phyloP scores from a whole-genome alignment of 257 asterid species.

The Salvia hispanica region DNA sequence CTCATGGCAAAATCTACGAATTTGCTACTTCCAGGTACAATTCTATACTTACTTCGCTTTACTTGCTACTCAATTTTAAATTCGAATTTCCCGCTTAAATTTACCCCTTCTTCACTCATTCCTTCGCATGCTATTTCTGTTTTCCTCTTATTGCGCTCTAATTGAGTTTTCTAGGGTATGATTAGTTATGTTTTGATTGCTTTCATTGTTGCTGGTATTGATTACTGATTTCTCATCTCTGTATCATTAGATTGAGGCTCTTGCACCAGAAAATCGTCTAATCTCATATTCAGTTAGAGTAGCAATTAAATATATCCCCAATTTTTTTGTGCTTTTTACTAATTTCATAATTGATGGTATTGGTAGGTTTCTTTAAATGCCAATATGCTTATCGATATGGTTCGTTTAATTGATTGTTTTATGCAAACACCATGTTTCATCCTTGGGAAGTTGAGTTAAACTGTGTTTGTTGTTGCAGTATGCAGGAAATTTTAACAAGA shows the following conservation, averaged over 20 bases:
- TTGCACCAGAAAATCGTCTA: background rate
- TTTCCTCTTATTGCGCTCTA: background rate
- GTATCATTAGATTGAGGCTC: background rate
- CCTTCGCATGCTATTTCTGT: background rate
- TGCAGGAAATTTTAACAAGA: constrained; percentile 1
- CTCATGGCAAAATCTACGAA: constrained; percentile 50
- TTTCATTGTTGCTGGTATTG: constrained; percentile 2
- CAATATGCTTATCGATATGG: background rate
- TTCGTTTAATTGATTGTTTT: background rate
- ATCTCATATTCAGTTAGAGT: background rate
- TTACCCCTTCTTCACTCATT: background rate
- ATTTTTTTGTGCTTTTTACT: background rate
- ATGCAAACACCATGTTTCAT: background rate
- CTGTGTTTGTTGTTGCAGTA: constrained; percentile 26
- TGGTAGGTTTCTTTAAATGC: background rate
- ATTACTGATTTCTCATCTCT: background rate
- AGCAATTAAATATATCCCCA: background rate
- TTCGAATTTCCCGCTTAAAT: background rate
- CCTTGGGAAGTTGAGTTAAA: background rate
- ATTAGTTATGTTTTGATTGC: background rate
- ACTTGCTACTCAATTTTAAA: background rate
- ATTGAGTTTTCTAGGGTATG: constrained; percentile 1
- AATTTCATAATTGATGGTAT: background rate
- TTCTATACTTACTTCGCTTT: background rate
- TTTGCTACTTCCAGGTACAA: constrained; percentile 47